Conservation (phyloP, 2,329 filamentous ascomycete species). For the Talaromyces amestolkiae region DNA sequence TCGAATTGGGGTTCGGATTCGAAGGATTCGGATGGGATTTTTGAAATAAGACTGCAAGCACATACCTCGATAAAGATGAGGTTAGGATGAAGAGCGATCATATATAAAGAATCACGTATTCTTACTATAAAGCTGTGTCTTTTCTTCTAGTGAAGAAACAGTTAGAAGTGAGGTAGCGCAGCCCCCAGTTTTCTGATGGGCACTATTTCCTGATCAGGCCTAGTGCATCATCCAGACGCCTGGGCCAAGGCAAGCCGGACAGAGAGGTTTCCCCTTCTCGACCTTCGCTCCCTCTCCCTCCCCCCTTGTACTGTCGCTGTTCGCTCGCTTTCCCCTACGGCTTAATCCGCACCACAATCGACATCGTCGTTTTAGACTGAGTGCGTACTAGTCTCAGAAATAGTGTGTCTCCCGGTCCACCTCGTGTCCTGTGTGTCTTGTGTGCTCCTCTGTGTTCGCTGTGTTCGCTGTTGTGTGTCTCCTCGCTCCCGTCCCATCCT, state of each 20-base stretch:
- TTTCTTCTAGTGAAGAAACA: not conserved
- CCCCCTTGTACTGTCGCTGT: not conserved
- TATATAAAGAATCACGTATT: no score
- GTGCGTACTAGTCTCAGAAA: conserved; percentile 1
- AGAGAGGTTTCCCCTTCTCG: not conserved
- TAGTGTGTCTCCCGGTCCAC: conserved; percentile 11
- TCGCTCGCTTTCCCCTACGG: conserved; percentile 5
- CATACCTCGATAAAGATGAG: not conserved
- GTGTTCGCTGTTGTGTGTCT: not conserved
- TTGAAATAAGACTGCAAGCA: not conserved
- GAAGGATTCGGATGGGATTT: not conserved
- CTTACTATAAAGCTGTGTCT: not conserved
- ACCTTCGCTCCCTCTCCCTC: not conserved
- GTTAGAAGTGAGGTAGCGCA: not conserved
- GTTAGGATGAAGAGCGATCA: not conserved
- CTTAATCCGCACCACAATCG: not conserved
- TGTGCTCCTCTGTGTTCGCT: not conserved
- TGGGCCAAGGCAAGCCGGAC: not conserved
- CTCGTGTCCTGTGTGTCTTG: not conserved
- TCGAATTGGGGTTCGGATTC: not conserved
- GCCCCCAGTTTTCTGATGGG: not conserved
- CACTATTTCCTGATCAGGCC: not conserved
- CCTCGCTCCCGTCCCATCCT: not conserved
- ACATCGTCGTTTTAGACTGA: conserved; percentile 2
- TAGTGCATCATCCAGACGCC: not conserved